Evolutionary conservation across 1,139 yeast genomes (phyloP).

Genomic region (Pichia sp.): DNA sequence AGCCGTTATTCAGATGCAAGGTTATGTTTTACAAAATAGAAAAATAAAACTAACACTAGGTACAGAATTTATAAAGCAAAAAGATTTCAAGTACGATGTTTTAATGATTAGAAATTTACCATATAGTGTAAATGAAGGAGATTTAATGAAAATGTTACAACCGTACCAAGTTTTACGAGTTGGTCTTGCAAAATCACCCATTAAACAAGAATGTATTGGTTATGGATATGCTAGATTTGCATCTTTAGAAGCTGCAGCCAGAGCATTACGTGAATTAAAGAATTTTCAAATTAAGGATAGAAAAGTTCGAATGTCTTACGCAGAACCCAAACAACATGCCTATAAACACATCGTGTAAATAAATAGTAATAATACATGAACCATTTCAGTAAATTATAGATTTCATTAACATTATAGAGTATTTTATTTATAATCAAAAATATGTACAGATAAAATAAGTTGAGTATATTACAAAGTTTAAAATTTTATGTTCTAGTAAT

Average conservation of each 20-base stretch:
- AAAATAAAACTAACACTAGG: conserved; percentile 20
- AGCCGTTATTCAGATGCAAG: conserved; percentile 28
- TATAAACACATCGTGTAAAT: conserved; percentile 23
- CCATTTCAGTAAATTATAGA: not conserved
- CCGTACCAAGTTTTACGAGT: conserved; percentile 25
- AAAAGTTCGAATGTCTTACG: conserved; percentile 40
- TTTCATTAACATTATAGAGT: not conserved
- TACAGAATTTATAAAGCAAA: conserved; percentile 6
- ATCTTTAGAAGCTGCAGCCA: conserved; percentile 38
- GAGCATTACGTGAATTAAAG: conserved; percentile 37
- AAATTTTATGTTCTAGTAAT: conserved; percentile 1
- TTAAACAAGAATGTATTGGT: conserved; percentile 33
- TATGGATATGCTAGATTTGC: conserved; percentile 51
- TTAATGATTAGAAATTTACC: conserved; percentile 23
- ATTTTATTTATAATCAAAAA: not conserved
- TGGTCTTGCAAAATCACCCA: conserved; percentile 24
- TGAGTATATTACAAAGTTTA: conserved; percentile 2
- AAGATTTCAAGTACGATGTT: conserved; percentile 19
- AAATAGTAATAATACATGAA: not conserved
- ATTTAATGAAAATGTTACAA: conserved; percentile 22
- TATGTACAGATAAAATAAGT: conserved; percentile 1
- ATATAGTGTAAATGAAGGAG: conserved; percentile 21
- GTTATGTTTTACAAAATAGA: conserved; percentile 22
- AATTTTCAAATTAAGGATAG: conserved; percentile 39
- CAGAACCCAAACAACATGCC: conserved; percentile 34